Percentiles rank a stretch among this genome's conserved stretches.
These are phyloP conservation scores for Cryptosporidium andersoni DNA, from an alignment of 169 alveolate genomes.

Conservation along the genomic window DNA sequence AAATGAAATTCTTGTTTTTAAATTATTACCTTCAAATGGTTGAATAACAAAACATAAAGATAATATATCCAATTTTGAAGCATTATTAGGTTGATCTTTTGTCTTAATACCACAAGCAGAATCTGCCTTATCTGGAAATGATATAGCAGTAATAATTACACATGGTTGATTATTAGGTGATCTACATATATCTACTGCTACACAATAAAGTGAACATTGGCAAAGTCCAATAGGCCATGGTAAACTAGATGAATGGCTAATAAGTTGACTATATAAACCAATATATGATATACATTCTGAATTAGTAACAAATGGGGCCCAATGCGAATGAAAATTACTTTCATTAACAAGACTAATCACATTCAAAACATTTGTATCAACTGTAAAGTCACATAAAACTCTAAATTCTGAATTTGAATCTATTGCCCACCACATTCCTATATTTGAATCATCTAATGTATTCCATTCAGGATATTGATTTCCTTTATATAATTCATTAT, in stretches of 20 bases:
- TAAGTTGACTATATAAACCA: slow-evolving; percentile 54
- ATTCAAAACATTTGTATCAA: slow-evolving; percentile 41
- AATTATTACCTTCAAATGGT: slow-evolving; percentile 17
- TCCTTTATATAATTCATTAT: not conserved
- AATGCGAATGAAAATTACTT: slow-evolving; percentile 49
- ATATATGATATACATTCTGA: slow-evolving; percentile 67
- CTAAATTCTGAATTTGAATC: slow-evolving; percentile 41
- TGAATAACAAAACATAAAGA: slow-evolving; percentile 65
- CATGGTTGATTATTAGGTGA: slow-evolving; percentile 27
- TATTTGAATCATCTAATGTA: slow-evolving; percentile 43
- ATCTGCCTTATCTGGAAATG: slow-evolving; percentile 62
- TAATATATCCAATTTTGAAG: slow-evolving; percentile 51
- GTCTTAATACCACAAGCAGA: slow-evolving; percentile 65
- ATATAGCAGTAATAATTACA: slow-evolving; percentile 57
- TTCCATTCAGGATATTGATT: slow-evolving; percentile 32
- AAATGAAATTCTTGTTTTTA: slow-evolving; percentile 63
- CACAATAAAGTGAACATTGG: slow-evolving; percentile 64
- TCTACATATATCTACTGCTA: slow-evolving; percentile 52
- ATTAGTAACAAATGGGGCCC: slow-evolving; percentile 67
- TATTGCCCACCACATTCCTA: slow-evolving; percentile 72
- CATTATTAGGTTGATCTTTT: slow-evolving; percentile 41
- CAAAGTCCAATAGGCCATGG: slow-evolving; percentile 71
- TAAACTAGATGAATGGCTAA: slow-evolving; percentile 58
- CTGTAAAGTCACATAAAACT: slow-evolving; percentile 45
- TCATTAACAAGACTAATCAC: slow-evolving; percentile 64